Evolutionary conservation across 2,329 filamentous ascomycete genomes (phyloP), one percentile per base, ranked within the genome.

Genomic region (Alternaria postmessia): DNA sequence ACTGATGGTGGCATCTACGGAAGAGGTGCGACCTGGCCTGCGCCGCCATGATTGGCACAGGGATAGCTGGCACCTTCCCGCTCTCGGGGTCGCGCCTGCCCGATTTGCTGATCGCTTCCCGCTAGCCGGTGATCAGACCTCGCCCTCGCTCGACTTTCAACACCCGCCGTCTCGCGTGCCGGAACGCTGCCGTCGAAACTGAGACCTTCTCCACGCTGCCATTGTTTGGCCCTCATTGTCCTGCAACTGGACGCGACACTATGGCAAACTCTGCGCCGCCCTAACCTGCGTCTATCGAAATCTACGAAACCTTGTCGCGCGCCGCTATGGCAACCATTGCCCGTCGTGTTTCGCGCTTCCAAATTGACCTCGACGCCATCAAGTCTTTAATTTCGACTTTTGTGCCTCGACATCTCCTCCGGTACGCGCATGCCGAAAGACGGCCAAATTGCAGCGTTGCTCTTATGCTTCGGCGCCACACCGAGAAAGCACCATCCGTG

Each of bases 61-160:
- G 74, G 73, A 64, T 74, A 36, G 18, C 32, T 47, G n/a, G 61
- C 65, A 43, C 69, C 64, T 68, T 63, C 32, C 69, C 64, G 44
- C 54, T 65, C 64, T 44, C 44, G 60, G 66, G 59, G 54, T 63
- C 57, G 67, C 59, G 64, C 64, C 65, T 66, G 62, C 60, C 67
- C 65, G 56, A 30, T 61, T 43, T 52, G 61, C 56, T 61, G 55
- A 68, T 69, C 62, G 43, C 61, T 56, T 67, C 66, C 71, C 65
- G 64, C 68, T 67, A 70, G 67, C 73, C 73, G 73, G 65, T 67
- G 72, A 75, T 75, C 73, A 71, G 64, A 68, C 72, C 62, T 63
- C 43, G 66, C 62, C 61, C 64, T 67, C 58, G 47, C 62, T 60
- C 62, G 57, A 16, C 32, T 16, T 62, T 60, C 62, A 63, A 58